Evolutionary conservation across 2,329 filamentous ascomycete species (phyloP), one percentile per base, ranked within the genome.

Genomic region (Didymella lethalis): DNA sequence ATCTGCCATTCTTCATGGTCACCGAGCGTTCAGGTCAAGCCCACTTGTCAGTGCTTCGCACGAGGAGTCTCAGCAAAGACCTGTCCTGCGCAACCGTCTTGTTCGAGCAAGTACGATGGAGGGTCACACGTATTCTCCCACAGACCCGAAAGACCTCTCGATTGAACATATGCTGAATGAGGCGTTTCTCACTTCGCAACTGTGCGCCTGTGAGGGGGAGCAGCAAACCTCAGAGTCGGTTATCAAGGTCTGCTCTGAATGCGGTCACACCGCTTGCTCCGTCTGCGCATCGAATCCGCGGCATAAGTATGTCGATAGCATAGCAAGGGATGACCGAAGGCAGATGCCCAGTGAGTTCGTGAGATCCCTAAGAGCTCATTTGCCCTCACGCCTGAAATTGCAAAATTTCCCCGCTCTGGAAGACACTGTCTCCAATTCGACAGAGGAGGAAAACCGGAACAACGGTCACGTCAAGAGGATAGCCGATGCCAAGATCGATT

Each of bases 171-270:
- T 75, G 0, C 40, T 57, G 2, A n/a, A 34, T 2, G 64, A 75
- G 28, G 77, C 75, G 3, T 57, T 58, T 28, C 7, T 64, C 2
- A 83, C 80, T 57, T 72, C 76, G 10, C 79, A 80, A 11, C 75
- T 83, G n/a, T 90, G 88, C 62, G 72, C 75, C 41, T 90, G 88
- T 57, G 88, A 90, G 73, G 81, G 82, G 1, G 77, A 79, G 34
- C 73, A 72, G 3, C 65, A 71, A 0, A 71, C 81, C 2, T 75
- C 77, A 4, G 64, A 69, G 6, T 74, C 73, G 10, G 57, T 65
- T 0, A 78, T 88, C 7, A 77, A 82, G 34, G 64, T 72, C 36
- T 89, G 87, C 64, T 66, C 63, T 0, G 69, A 79, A 5, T 90
- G 87, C 63, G 75, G 71, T 0, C 83, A 88, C 63, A 85, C 83